Percentiles rank a stretch among this genome's conserved stretches.
Evolutionary conservation across 768 basidiomycete genomes (phyloP).

Genomic region (Mycena vulgaris): DNA sequence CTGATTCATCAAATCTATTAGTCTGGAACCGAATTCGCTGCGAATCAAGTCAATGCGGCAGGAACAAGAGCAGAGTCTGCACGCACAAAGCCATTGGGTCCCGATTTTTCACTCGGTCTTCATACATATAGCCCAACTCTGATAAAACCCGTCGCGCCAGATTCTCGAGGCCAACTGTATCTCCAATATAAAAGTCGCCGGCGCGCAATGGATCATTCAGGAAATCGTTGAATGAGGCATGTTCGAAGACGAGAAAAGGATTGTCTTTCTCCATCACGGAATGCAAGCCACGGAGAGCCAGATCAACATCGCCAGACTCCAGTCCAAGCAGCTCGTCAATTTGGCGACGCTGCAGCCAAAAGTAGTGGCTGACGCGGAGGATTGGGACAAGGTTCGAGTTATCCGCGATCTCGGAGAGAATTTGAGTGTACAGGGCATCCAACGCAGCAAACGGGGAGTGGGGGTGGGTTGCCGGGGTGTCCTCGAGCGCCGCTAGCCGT

Average conservation of each 20-base stretch:
- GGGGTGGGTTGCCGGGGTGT: not conserved
- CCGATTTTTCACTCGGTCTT: not conserved
- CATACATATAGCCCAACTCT: not conserved
- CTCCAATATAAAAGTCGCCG: not conserved
- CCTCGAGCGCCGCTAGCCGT: not conserved
- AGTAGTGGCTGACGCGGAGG: not conserved
- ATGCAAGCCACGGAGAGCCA: slow-evolving; percentile 10
- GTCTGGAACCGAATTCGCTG: not conserved
- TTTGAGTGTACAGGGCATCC: slow-evolving; percentile 5
- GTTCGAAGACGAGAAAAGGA: not conserved
- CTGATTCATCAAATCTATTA: too few relatives aligned
- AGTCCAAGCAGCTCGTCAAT: not conserved
- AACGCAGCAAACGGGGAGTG: not conserved
- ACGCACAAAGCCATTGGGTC: not conserved
- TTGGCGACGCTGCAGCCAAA: not conserved
- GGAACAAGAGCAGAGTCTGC: too few relatives aligned
- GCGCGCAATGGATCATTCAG: not conserved
- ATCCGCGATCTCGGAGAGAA: not conserved
- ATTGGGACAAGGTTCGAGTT: not conserved
- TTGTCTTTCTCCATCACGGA: not conserved
- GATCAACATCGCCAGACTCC: not conserved
- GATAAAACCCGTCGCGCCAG: not conserved
- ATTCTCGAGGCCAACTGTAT: not conserved
- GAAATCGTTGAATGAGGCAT: slow-evolving; percentile 10
- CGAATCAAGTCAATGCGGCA: not conserved